Conservation (phyloP, 768 basidiomycete species). For the Trametes punicea region DNA sequence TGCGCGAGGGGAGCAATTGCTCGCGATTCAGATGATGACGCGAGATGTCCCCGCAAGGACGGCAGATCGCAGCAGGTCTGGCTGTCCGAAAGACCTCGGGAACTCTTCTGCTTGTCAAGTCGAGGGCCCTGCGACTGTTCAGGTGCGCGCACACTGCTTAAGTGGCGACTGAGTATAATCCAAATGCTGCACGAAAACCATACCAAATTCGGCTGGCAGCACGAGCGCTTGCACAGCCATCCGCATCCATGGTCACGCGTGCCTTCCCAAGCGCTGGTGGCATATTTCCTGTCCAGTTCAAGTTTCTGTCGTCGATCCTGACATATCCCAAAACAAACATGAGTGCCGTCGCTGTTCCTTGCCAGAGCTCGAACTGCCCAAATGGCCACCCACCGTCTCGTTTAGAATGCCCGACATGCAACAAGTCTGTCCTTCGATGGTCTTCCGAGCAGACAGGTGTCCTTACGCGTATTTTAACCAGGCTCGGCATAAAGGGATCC, state of each 20-base stretch:
- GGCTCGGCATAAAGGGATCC: slow-evolving; percentile 77
- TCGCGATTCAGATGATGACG: too few species aligned
- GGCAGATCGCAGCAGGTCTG: neutral
- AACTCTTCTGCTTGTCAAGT: too few species aligned
- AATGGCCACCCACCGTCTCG: slow-evolving; percentile 83
- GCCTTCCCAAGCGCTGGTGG: neutral
- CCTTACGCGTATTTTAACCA: slow-evolving; percentile 31
- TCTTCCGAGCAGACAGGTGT: slow-evolving; percentile 6
- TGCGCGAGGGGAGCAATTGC: too few species aligned
- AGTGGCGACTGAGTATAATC: too few species aligned
- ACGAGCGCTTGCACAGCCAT: too few species aligned
- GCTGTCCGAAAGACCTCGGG: too few species aligned
- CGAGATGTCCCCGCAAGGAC: too few species aligned
- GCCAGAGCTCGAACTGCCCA: slow-evolving; percentile 68
- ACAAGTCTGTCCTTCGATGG: slow-evolving; percentile 59
- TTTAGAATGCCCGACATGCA: slow-evolving; percentile 92
- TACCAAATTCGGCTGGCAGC: too few species aligned
- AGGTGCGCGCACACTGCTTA: too few species aligned
- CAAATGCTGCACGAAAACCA: too few species aligned
- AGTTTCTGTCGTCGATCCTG: neutral
- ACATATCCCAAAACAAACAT: slow-evolving; percentile 24
- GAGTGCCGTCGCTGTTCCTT: slow-evolving; percentile 42
- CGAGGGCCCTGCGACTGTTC: too few species aligned
- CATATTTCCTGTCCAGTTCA: neutral
- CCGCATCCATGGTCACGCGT: neutral